Conservation (phyloP, 2,329 filamentous ascomycete species). For the Xylariaceae sp. region DNA sequence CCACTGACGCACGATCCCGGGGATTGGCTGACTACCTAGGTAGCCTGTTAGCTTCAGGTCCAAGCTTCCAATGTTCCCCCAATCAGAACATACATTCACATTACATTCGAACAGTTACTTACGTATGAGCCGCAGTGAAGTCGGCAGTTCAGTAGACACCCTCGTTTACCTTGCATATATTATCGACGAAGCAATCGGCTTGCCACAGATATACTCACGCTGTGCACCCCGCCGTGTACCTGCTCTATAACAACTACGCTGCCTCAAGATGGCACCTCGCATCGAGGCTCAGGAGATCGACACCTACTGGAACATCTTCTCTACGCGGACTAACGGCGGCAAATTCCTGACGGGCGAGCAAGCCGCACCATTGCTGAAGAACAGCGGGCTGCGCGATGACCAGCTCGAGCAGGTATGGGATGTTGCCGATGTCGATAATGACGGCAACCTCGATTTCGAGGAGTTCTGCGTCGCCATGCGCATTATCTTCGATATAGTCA, state of each 20-base stretch:
- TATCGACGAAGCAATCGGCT: neutral
- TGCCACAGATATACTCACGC: neutral
- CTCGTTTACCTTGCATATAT: neutral
- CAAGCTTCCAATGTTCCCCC: neutral
- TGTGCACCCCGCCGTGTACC: neutral
- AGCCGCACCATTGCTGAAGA: slow-evolving; percentile 64
- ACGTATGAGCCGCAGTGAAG: neutral
- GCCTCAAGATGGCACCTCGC: slow-evolving; percentile 56
- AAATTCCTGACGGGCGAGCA: slow-evolving; percentile 64
- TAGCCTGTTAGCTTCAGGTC: neutral
- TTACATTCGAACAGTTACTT: no score
- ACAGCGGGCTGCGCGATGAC: slow-evolving; percentile 63
- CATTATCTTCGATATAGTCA: slow-evolving; percentile 94
- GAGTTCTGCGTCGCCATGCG: slow-evolving; percentile 99
- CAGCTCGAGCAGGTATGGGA: slow-evolving; percentile 99
- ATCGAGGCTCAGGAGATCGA: slow-evolving; percentile 66
- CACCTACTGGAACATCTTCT: slow-evolving; percentile 69
- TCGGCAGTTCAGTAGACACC: neutral
- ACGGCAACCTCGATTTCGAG: slow-evolving; percentile 97
- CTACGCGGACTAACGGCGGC: slow-evolving; percentile 60
- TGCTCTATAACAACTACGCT: neutral
- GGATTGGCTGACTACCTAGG: no score
- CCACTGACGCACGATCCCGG: no score
- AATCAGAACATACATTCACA: neutral
- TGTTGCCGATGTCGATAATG: slow-evolving; percentile 93